These are phyloP conservation scores for Corylus americana DNA, from an alignment of 306 rosid species.

Conservation along the genomic window DNA sequence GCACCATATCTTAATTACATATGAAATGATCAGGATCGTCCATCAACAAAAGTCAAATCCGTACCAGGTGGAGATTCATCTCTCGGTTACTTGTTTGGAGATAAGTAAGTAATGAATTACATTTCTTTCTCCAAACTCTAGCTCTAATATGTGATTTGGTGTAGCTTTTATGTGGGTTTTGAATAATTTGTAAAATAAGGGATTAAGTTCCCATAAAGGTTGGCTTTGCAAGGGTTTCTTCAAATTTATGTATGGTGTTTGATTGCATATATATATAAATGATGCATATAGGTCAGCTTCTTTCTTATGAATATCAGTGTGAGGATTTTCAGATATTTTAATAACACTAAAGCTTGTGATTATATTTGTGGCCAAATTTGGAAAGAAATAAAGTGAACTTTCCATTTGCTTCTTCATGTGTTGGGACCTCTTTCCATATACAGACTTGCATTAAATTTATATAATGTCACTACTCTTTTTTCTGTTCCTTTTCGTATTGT, in stretches of 20 bases:
- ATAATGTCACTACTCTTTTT: neutral
- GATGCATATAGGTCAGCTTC: neutral
- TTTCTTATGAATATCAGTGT: neutral
- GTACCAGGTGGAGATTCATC: slow-evolving; percentile 89
- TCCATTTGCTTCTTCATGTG: neutral
- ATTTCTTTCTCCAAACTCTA: slow-evolving; percentile 13
- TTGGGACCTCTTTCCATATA: neutral
- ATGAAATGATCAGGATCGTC: slow-evolving; percentile 55
- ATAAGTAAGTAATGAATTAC: slow-evolving; percentile 41
- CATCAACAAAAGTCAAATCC: slow-evolving; percentile 72
- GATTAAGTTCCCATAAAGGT: slow-evolving; percentile 11
- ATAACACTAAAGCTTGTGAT: neutral
- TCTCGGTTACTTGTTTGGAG: slow-evolving; percentile 87
- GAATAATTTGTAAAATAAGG: slow-evolving; percentile 13
- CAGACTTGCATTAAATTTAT: neutral
- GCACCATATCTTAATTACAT: neutral
- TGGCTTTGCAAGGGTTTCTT: slow-evolving; percentile 3
- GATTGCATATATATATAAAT: neutral
- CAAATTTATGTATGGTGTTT: slow-evolving; percentile 4
- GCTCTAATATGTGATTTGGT: slow-evolving; percentile 7
- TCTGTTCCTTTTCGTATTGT: neutral
- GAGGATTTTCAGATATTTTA: neutral
- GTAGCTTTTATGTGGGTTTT: neutral
- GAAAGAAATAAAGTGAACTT: slow-evolving; percentile 3
- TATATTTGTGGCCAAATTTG: neutral